These are phyloP conservation scores for Echinosophora koreensis DNA, from an alignment of 306 rosid genomes.

Conservation along the genomic window DNA sequence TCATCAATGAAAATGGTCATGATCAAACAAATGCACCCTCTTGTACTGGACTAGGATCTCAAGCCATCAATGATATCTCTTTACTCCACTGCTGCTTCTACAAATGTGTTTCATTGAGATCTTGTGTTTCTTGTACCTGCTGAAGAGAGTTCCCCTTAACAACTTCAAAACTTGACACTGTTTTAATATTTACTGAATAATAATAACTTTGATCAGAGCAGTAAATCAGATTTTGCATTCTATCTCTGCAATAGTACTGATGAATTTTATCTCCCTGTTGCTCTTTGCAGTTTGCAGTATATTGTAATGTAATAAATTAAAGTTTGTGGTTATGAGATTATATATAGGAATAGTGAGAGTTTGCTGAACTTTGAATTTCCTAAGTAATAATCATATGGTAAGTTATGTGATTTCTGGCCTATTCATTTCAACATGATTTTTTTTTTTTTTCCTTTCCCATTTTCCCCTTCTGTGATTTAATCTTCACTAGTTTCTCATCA, in stretches of 20 bases:
- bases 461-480: too few species aligned
- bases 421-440: not conserved
- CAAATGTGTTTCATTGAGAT: conserved; percentile 37
- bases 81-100: conserved; percentile 1
- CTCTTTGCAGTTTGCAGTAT: conserved; percentile 18
- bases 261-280: not conserved
- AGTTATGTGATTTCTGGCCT: not conserved
- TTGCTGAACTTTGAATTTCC: too few species aligned
- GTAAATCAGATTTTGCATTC: not conserved
- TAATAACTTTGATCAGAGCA: too few species aligned
- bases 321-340: conserved; percentile 8
- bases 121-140: conserved; percentile 32
- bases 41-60: conserved; percentile 14
- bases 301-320: conserved; percentile 9
- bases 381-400: not conserved
- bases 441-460: too few species aligned
- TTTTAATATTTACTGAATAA: not conserved
- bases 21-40: conserved; percentile 21
- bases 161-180: conserved; percentile 47
- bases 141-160: conserved; percentile 54
- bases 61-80: not conserved
- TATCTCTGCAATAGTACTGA: not conserved
- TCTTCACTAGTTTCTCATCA: too few species aligned
- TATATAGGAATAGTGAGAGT: not conserved
- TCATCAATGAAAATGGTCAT: not conserved